These are phyloP conservation scores for Botrytis porri DNA, from an alignment of 2,329 filamentous ascomycete species.

Conservation along the genomic window DNA sequence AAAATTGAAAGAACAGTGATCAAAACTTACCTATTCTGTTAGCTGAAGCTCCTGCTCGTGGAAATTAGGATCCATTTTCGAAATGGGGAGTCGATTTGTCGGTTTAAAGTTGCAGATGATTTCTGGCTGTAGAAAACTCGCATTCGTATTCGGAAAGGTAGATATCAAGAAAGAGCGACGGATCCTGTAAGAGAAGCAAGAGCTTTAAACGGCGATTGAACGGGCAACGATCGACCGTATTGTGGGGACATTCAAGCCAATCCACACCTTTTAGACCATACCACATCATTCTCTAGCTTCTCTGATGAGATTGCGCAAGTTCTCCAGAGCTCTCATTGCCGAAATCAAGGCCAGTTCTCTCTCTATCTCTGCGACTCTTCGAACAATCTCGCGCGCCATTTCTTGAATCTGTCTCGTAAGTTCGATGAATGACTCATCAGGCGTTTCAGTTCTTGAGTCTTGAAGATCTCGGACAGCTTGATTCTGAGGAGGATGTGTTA, in stretches of 20 bases:
- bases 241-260: not conserved
- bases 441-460: not conserved
- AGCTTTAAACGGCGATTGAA: not conserved
- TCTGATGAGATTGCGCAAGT: not conserved
- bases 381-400: not conserved
- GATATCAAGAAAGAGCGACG: not conserved
- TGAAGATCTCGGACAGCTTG: not conserved
- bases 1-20: no score
- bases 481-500: not conserved
- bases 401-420: not conserved
- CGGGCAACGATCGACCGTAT: not conserved
- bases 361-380: not conserved
- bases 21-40: not conserved
- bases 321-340: not conserved
- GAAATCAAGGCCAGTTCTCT: not conserved
- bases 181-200: not conserved
- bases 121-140: not conserved
- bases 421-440: not conserved
- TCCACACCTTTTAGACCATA: not conserved
- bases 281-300: not conserved
- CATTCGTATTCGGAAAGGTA: not conserved
- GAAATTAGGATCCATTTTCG: not conserved
- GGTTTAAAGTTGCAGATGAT: not conserved
- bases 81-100: not conserved
- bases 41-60: not conserved